Base-by-base conservation (phyloP, 2,329 filamentous ascomycete genomes). In the Curvularia sp. region DNA sequence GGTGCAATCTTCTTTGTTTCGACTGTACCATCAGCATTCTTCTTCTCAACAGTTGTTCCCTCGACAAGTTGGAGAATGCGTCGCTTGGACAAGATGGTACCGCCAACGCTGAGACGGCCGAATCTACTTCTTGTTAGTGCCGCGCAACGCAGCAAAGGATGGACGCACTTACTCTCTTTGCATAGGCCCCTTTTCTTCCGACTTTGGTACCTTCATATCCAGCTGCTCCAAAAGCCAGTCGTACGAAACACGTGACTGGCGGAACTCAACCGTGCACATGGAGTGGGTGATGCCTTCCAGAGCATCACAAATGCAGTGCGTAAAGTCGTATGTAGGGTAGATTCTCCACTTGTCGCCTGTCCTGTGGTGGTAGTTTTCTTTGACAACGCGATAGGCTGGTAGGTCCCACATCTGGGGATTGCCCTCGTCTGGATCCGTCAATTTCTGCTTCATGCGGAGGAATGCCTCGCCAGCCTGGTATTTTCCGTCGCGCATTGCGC, bases 361-460 rank as follows among this genome's bases (percentile, higher is more conserved):
- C 34, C 91, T 86, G 77, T 92, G 87, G 74, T 96, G 92, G 42
- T 87, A 84, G 60, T 81, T 81, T 68, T 91, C 87, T 70, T 89
- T 86, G 60, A 92, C 84, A 54, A 98, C 89, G 60, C 94, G 87
- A 78, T 97, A 98, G 15, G 94, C 94, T 1, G 91, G 91, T 53
- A 97, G 80, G 81, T 98, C 94, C 94, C 94, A 97, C 91, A 97
- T 93, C 78, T 96, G 92, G 6, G 93, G 93, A 75, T 97, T 97
- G 28, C 89, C 89, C 68, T 89, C 89, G 49, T 86, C 86, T n/a
- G 74, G 74, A 42, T 79, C 77, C 2, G 72, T 73, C 55, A 88
- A 69, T 62, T 92, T 91, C 82, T 96, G 92, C 81, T 96, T 96
- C 93, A 98, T 97, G 60, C 94, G 88, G 52, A 98, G 81, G 69